Evolutionary conservation across 768 basidiomycete genomes (phyloP), one percentile per base, ranked within the genome.

Genomic region (Tulasnella sp.): DNA sequence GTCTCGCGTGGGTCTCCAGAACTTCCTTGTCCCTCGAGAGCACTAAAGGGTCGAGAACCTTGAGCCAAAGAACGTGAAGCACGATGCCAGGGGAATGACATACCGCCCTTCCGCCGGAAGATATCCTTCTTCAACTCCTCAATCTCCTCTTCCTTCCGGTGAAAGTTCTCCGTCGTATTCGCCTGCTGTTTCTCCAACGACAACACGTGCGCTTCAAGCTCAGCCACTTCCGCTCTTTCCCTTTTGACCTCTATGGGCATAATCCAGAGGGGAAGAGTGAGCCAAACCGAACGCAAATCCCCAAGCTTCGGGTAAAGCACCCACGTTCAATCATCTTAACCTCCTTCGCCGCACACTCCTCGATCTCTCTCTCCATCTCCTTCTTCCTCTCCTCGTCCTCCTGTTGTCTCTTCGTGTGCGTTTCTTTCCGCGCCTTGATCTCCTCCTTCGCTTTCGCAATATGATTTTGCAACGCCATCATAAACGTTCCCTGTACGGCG

Each of bases 301-400:
- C n/a, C 67, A 68, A 38, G 45, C 45, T 68, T 38, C 31, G 67
- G 0, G 15, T 68, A n/a, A n/a, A n/a, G 22, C 34, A 79, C 88
- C n/a, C 82, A 94, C 94, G 88, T 75, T 88, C 87, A 2, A 93
- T 86, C 75, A 96, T 86, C 72, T 93, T 90, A 38, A 93, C 90
- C 83, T 96, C 94, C 80, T 86, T 87, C 72, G 92, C 81, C 79
- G 94, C 92, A 83, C 92, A 94, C 64, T 89, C 85, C 74, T 88
- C 90, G 1, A 88, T 94, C 82, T 94, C 91, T 0, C 84, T 80
- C 81, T 95, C 91, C 0, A 89, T 85, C 9, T 87, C 85, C 64
- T 89, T 86, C 11, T 84, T 88, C 81, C 88, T 89, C 70, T 94
- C 94, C 9, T 83, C 77, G 0, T 89, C 78, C 77, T 86, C 87